These are phyloP conservation scores for Verticillium klebahnii DNA, from an alignment of 2,329 filamentous ascomycete genomes.

Conservation along the genomic window DNA sequence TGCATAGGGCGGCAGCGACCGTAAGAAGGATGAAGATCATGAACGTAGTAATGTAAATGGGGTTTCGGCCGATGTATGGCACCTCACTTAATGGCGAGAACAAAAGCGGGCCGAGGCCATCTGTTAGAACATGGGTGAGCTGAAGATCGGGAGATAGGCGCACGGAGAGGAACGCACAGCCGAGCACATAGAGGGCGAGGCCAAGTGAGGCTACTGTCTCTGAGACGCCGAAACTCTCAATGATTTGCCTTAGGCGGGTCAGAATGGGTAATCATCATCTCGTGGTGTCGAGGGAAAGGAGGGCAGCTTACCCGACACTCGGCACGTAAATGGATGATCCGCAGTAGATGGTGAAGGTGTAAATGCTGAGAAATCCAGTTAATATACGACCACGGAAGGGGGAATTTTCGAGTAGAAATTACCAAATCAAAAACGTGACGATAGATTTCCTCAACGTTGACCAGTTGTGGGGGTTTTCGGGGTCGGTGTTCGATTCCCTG, in stretches of 20 bases:
- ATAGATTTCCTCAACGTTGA: not conserved
- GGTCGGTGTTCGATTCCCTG: constrained; percentile 1
- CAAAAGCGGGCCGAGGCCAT: constrained; percentile 7
- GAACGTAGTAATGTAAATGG: constrained; percentile 8
- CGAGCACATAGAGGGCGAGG: constrained; percentile 7
- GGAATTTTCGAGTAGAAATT: not conserved
- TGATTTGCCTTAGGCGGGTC: not conserved
- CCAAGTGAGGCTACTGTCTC: constrained; percentile 3
- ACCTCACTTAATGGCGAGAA: constrained; percentile 7
- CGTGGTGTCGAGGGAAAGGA: not conserved
- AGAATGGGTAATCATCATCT: not conserved
- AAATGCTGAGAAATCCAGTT: not conserved
- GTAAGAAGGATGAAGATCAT: constrained; percentile 7
- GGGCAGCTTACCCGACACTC: not conserved
- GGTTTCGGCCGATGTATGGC: constrained; percentile 8
- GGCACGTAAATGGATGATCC: constrained; percentile 9
- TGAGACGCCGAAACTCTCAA: constrained; percentile 4
- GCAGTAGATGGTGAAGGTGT: constrained; percentile 7
- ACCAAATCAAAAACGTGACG: not conserved
- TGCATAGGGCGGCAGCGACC: constrained; percentile 1
- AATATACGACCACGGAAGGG: not conserved
- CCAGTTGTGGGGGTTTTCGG: constrained; percentile 2
- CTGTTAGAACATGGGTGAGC: not conserved
- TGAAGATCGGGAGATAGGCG: not conserved
- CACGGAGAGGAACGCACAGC: constrained; percentile 1